Evolutionary conservation across 2,329 filamentous ascomycete genomes (phyloP).

Genomic region (Beauveria scarabaeidicola): DNA sequence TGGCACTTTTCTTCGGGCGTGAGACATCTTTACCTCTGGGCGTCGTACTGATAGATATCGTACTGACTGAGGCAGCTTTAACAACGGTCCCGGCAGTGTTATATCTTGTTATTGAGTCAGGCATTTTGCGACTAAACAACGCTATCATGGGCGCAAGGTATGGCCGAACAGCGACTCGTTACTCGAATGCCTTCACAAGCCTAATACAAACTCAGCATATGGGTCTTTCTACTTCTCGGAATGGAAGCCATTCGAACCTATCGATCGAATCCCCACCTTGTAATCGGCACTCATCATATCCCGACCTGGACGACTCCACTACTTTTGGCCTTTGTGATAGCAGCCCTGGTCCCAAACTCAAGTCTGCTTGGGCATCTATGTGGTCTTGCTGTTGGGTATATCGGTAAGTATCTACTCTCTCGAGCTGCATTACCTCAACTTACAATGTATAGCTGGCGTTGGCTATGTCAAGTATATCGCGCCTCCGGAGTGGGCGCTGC

Average conservation of each 20-base stretch:
- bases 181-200: not conserved
- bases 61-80: conserved; percentile 44
- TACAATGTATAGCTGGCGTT: conserved; percentile 55
- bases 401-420: conserved; percentile 50
- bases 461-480: conserved; percentile 85
- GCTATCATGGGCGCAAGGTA: conserved; percentile 77
- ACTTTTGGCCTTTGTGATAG: conserved; percentile 64
- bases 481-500: conserved; percentile 77
- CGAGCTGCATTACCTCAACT: not conserved
- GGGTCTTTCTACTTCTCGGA: conserved; percentile 82
- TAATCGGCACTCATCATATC: conserved; percentile 55
- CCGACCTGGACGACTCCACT: conserved; percentile 90
- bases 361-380: conserved; percentile 83
- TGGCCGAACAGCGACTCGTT: not conserved
- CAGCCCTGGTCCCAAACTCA: conserved; percentile 69
- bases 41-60: no score
- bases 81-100: conserved; percentile 73
- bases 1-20: conserved; percentile 87
- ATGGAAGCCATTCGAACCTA: conserved; percentile 82
- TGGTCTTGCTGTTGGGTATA: conserved; percentile 75
- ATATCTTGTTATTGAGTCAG: conserved; percentile 72
- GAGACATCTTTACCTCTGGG: conserved; percentile 34
- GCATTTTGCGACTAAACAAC: conserved; percentile 62
- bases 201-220: conserved; percentile 53
- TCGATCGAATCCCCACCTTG: conserved; percentile 70